These are phyloP conservation scores for Athelia psychrophila DNA, from an alignment of 1,284 basidiomycete species.

Conservation along the genomic window DNA sequence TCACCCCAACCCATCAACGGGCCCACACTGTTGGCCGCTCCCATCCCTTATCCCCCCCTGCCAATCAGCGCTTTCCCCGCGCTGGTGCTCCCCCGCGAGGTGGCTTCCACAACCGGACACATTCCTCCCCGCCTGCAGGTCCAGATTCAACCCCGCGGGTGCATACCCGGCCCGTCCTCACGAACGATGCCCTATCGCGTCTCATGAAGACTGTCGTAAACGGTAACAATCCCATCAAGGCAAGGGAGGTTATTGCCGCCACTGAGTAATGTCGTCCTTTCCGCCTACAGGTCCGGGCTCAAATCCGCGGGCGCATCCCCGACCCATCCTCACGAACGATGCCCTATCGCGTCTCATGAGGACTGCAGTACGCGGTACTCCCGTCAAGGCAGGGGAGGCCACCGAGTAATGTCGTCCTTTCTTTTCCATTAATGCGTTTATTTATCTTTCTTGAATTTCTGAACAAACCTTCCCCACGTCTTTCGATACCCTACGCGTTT, in stretches of 20 bases:
- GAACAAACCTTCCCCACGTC: too few species aligned
- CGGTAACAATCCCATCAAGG: slow-evolving; percentile 3
- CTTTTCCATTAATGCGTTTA: neutral
- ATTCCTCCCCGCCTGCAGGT: slow-evolving; percentile 57
- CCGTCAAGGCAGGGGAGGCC: neutral
- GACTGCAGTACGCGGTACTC: slow-evolving; percentile 48
- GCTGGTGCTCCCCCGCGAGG: slow-evolving; percentile 39
- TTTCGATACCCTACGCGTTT: neutral
- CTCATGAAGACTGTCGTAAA: slow-evolving; percentile 59
- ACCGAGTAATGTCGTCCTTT: slow-evolving; percentile 31
- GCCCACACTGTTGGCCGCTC: slow-evolving; percentile 49
- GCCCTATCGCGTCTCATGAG: slow-evolving; percentile 61
- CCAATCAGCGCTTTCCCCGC: slow-evolving; percentile 29
- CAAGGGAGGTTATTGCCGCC: neutral
- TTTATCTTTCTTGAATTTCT: neutral
- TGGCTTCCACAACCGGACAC: slow-evolving; percentile 50
- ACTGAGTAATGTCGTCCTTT: slow-evolving; percentile 40
- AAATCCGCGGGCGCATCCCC: slow-evolving; percentile 40
- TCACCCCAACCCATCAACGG: slow-evolving; percentile 41
- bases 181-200: slow-evolving; percentile 61
- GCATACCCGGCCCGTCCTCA: slow-evolving; percentile 61
- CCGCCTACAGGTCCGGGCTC: slow-evolving; percentile 41
- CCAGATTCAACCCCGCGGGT: slow-evolving; percentile 31
- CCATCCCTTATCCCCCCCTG: slow-evolving; percentile 21
- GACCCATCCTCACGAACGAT: slow-evolving; percentile 66